Base-by-base conservation (phyloP, 805 yeast species). In the Sungouiella blattae region DNA sequence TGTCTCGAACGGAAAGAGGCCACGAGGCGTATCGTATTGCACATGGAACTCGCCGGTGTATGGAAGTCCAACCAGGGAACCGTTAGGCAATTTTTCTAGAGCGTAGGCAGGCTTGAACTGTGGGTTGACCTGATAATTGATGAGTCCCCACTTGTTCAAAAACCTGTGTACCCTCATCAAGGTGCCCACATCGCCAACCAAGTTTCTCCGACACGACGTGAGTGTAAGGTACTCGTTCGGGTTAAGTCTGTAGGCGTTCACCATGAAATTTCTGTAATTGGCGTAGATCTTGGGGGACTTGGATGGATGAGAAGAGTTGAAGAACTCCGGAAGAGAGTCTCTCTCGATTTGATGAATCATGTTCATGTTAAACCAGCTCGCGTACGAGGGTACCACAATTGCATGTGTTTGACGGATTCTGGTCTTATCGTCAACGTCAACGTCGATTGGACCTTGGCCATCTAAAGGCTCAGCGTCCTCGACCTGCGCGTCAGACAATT, bases 131-230 rank as follows among this genome's bases (percentile, higher is more conserved):
- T 89, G 97, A 58, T 89, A 89, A 60, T 89, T 89, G 35, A 89
- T 86, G 33, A 89, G 67, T 0, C 97, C 97, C 97, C 97, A 89
- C 57, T 83, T 84, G 48, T 79, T 86, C 39, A 89, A 64, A 54
- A 89, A 88, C 34, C 80, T 73, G 53, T 87, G 95, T 6, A 89
- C 78, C 44, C 96, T 77, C 71, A 88, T 75, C 41, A 89, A 74
- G 0, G 96, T 77, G 2, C 94, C 91, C 5, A 87, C 95, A 64
- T 89, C 97, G 37, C 96, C 95, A 11, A 87, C 88, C 38, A 89
- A 70, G 48, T 87, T 87, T 50, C 97, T 79, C 56, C 98, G 79
- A 37, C 88, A 83, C 0, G 96, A 94, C 0, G 97, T 89, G 39
- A 87, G 79, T 0, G 96, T 85, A 26, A 89, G 66, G 52, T 86